These are phyloP conservation scores for Sporothrix luriei DNA, from an alignment of 2,329 filamentous ascomycete species.

Conservation along the genomic window DNA sequence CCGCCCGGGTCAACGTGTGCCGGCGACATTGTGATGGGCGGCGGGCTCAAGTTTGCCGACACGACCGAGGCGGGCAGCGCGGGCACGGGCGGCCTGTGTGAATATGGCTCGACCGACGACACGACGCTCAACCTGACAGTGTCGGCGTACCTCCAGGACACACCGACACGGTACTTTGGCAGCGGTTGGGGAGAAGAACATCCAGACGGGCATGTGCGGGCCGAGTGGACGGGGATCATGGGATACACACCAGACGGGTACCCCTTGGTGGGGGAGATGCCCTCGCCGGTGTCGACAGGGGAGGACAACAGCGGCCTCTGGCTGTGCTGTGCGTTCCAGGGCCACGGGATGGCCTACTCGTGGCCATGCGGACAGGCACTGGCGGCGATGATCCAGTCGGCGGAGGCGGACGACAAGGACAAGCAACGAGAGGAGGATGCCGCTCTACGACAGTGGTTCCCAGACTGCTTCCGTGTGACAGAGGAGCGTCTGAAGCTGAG, in stretches of 20 bases:
- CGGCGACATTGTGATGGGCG: constrained; percentile 64
- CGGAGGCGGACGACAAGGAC: neutral
- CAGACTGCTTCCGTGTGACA: constrained; percentile 53
- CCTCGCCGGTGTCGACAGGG: constrained; percentile 36
- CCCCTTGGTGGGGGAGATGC: constrained; percentile 56
- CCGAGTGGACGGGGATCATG: constrained; percentile 59
- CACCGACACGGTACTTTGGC: constrained; percentile 56
- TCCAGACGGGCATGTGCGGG: constrained; percentile 47
- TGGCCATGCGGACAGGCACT: constrained; percentile 62
- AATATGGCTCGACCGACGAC: constrained; percentile 62
- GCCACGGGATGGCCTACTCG: constrained; percentile 67
- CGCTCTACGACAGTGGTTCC: constrained; percentile 54
- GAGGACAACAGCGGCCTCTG: constrained; percentile 50
- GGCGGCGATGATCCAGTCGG: constrained; percentile 54
- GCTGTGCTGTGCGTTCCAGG: constrained; percentile 63
- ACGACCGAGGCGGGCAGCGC: constrained; percentile 47
- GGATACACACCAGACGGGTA: constrained; percentile 57
- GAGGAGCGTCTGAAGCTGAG: constrained; percentile 48
- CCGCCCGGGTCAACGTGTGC: constrained; percentile 49
- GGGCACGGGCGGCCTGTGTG: constrained; percentile 48
- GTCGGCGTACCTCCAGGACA: constrained; percentile 50
- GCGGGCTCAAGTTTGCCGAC: constrained; percentile 48
- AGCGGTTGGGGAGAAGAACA: constrained; percentile 52
- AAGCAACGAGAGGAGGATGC: constrained; percentile 36
- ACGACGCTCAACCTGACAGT: constrained; percentile 54